Percentiles rank a stretch among this genome's conserved stretches.
Evolutionary conservation across 2,329 filamentous ascomycete species (phyloP).

Genomic region (Fusarium veterinarium): DNA sequence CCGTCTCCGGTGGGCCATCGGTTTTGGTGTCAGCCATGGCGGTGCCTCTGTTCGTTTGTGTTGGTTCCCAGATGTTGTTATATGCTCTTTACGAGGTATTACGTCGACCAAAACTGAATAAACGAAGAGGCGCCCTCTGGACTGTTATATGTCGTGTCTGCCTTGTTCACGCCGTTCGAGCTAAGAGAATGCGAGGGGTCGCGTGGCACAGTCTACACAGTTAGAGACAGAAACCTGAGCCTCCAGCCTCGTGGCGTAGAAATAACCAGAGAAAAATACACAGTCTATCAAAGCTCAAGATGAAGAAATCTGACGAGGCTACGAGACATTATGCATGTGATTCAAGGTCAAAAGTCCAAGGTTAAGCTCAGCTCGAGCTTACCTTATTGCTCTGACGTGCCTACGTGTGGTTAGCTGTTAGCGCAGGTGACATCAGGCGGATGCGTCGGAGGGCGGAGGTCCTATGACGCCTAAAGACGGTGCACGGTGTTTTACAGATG

Average conservation of each 20-base stretch:
- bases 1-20: conserved; percentile 38
- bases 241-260: conserved; percentile 27
- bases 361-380: conserved; percentile 13
- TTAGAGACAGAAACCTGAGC: background rate
- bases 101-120: background rate
- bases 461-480: conserved; percentile 39
- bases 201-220: conserved; percentile 28
- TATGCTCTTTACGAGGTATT: background rate
- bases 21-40: conserved; percentile 44
- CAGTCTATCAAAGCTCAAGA: conserved; percentile 10
- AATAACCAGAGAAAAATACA: background rate
- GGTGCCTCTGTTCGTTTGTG: background rate
- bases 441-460: conserved; percentile 35
- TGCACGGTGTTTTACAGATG: conserved; percentile 12
- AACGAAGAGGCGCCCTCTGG: background rate
- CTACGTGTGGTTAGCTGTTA: conserved; percentile 26
- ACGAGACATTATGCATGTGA: conserved; percentile 44
- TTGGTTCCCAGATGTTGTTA: conserved; percentile 6
- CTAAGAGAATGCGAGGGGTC: conserved; percentile 32
- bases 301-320: conserved; percentile 21
- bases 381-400: conserved; percentile 1
- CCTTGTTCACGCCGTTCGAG: conserved; percentile 4
- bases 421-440: conserved; percentile 40
- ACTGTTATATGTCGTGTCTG: conserved; percentile 32
- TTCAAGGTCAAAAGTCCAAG: conserved; percentile 24